Evolutionary conservation across 495 filamentous ascomycete species (phyloP), one percentile per base, ranked within the genome.

Genomic region (Lichina pygmaea): DNA sequence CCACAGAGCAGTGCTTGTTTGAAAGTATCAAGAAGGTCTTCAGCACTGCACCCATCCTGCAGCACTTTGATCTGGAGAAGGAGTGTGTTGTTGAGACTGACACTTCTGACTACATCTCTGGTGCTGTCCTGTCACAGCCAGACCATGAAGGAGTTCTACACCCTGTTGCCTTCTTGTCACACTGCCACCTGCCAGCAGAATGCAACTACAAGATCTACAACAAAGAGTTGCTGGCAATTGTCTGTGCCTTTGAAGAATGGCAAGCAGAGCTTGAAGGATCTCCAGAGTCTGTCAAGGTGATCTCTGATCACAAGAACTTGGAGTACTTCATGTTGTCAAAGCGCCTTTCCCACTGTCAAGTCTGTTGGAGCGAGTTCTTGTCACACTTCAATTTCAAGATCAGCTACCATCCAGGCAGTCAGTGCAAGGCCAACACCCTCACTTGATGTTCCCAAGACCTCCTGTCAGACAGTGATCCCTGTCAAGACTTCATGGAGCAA

Each of bases 131-230:
- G n/a, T 24, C 46, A 49, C 13, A 33, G 16, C 48, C 30, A 30
- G 38, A 54, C 36, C 34, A 34, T 54, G 34, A 46, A 17, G 33
- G 43, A 54, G 41, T 9, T 8, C 12, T 42, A n/a, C 8, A n/a
- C 8, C 33, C 41, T 41, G 30, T 54, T 11, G 36, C 33, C 12
- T 54, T 45, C 44, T 54, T 46, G 11, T 54, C 45, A 36, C 37
- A 40, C 45, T 50, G 50, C 32, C 24, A 48, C 24, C 12, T 33
- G n/a, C 17, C 34, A 44, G 16, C 40, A 44, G 41, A 55, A 43
- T 46, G 47, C 15, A 54, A 55, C 13, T 55, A 55, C 33, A 36
- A 55, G 44, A 54, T 55, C 43, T 48, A 54, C 45, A 46, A 54
- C 41, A 52, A 54, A 37, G 46, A 55, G 48, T 13, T 55, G 40